Conservation (phyloP, 1,284 basidiomycete species). For the Puccinia polysora region DNA sequence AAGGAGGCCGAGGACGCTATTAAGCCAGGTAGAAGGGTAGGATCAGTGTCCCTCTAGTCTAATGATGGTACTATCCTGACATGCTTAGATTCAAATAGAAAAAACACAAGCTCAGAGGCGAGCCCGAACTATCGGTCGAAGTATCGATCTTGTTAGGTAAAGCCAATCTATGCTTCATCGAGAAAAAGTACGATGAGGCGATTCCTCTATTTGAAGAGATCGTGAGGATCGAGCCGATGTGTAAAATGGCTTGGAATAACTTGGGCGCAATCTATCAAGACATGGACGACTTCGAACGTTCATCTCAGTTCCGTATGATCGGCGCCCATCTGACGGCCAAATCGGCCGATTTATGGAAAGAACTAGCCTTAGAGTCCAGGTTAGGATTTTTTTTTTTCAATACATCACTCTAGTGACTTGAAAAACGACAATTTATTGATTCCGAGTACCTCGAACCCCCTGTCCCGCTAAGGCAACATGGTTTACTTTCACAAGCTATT, state of each 20-base stretch:
- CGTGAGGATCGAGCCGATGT: conserved; percentile 84
- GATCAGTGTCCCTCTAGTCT: conserved; percentile 58
- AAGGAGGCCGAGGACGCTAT: conserved; percentile 57
- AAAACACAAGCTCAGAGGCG: conserved; percentile 55
- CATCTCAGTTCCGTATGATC: conserved; percentile 79
- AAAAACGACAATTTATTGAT: background rate
- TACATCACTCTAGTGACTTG: background rate
- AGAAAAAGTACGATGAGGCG: conserved; percentile 65
- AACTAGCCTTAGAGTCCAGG: conserved; percentile 68
- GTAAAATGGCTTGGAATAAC: conserved; percentile 76
- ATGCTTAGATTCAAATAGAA: no score
- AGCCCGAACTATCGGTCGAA: conserved; percentile 70
- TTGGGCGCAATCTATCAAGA: conserved; percentile 56
- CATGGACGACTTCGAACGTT: conserved; percentile 64
- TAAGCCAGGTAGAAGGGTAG: conserved; percentile 65
- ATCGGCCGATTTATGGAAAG: conserved; percentile 77
- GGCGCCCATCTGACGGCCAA: conserved; percentile 74
- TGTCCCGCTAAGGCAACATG: conserved; percentile 59
- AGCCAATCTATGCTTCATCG: conserved; percentile 81
- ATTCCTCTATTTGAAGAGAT: conserved; percentile 81
- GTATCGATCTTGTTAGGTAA: conserved; percentile 74
- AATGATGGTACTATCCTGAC: background rate
- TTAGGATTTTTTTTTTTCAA: conserved; percentile 51
- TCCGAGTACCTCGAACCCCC: no score
- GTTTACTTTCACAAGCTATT: conserved; percentile 74